Base-by-base conservation (phyloP, 345 rosid species). In the Melaleuca quinquenervia region DNA sequence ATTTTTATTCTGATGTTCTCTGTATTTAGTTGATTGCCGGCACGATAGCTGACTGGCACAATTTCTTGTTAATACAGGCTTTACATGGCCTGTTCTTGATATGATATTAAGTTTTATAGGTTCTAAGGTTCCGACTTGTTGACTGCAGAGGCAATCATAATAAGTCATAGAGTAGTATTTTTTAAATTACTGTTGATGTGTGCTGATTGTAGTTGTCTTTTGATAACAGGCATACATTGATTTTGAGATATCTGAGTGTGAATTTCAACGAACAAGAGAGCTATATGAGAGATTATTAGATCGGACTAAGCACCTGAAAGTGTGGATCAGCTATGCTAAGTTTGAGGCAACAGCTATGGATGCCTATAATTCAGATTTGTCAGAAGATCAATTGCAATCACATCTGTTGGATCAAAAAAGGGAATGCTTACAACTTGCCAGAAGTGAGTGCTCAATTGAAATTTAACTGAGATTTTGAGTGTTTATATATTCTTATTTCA, bases 311-410 rank as follows among this genome's bases (percentile, higher is more conserved):
- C 98, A 97, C 86, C 87, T 95, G 89, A 97, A 97, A 91, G 99
- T 95, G 22, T 97, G 99, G 99, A 91, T 95, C 22, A 97, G 98
- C 87, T 97, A 90, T 92, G 97, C 96, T 0, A 95, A 95, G 89
- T 97, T 95, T 87, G 98, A 97, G 91, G 96, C 93, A n/a, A 90
- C 97, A 89, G 90, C 93, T 56, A 85, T 87, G 29, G 91, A 87
- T 82, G 88, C 52, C 45, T 87, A 12, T 54, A 76, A 49, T 88
- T 41, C 88, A 76, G 89, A 89, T 18, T 29, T 86, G 85, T 50
- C 75, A 54, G 94, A 92, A 87, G 91, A 90, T 50, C 86, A 89
- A 52, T 87, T 83, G 64, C 85, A 89, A 56, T 86, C 85, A 53
- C 84, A 76, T 11, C 44, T 29, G 48, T 84, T 26, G 64, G 93